These are phyloP conservation scores for Cladochytrium replicatum DNA, from an alignment of 192 early-diverging fungal species.

Conservation along the genomic window DNA sequence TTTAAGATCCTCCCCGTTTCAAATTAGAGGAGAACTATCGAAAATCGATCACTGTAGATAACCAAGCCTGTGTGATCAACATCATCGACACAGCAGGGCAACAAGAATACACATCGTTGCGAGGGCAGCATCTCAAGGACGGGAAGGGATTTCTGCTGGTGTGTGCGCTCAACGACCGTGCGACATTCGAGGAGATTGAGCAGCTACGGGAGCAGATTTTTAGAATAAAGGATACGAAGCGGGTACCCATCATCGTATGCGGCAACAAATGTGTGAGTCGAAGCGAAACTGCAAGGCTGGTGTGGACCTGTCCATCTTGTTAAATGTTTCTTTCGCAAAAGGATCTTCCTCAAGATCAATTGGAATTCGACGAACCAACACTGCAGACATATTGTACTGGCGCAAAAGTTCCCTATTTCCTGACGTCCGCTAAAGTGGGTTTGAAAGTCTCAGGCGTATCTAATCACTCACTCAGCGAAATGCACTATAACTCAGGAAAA, in stretches of 20 bases:
- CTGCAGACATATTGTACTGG: constrained; percentile 24
- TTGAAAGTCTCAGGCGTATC: not conserved
- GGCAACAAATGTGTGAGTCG: constrained; percentile 49
- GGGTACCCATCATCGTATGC: constrained; percentile 44
- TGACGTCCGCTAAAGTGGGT: constrained; percentile 48
- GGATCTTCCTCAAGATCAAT: constrained; percentile 40
- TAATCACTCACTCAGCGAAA: too few species aligned
- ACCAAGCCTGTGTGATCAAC: constrained; percentile 27
- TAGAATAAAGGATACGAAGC: constrained; percentile 43
- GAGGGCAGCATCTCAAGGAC: constrained; percentile 45
- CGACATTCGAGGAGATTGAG: constrained; percentile 47
- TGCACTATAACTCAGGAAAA: too few species aligned
- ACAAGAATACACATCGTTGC: constrained; percentile 46
- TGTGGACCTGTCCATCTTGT: too few species aligned
- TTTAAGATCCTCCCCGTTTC: too few species aligned
- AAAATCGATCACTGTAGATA: constrained; percentile 41
- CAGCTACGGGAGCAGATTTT: constrained; percentile 47
- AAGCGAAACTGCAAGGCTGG: too few species aligned
- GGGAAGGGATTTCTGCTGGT: constrained; percentile 52
- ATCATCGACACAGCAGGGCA: constrained; percentile 53
- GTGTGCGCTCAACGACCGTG: constrained; percentile 38
- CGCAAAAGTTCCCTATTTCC: constrained; percentile 38
- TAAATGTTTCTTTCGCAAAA: constrained; percentile 5
- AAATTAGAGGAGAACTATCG: constrained; percentile 47
- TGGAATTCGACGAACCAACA: constrained; percentile 28